A percentile compares a stretch with the other conserved stretches of the same genome.
Evolutionary conservation across 345 rosid species (phyloP).

Genomic region (Camelina neglecta): DNA sequence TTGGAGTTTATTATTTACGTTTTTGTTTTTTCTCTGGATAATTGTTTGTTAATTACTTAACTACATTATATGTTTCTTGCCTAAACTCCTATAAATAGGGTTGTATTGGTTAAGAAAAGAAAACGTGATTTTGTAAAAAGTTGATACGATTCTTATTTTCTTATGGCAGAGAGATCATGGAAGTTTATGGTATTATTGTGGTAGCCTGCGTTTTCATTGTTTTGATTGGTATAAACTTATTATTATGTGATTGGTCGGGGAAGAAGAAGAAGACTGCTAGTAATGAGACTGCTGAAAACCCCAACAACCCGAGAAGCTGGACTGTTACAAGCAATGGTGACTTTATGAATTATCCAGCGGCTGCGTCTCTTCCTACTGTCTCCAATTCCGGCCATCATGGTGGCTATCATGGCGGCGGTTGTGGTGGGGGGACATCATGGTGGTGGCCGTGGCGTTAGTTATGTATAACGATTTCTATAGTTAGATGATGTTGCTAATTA

Average conservation of each 20-base stretch:
- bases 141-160: constrained; percentile 13
- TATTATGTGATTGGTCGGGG: neutral
- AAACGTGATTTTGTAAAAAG: neutral
- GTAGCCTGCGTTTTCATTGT: neutral
- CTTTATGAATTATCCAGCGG: constrained; percentile 30
- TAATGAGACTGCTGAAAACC: constrained; percentile 17
- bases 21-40: no score
- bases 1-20: no score
- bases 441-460: constrained; percentile 25
- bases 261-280: neutral
- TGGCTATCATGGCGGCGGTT: neutral
- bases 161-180: constrained; percentile 34
- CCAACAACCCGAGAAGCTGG: constrained; percentile 24
- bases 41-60: no score
- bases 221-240: neutral
- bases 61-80: no score
- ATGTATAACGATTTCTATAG: neutral
- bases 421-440: neutral
- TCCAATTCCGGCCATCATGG: constrained; percentile 6
- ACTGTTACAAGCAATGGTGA: constrained; percentile 5
- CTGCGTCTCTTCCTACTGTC: constrained; percentile 37
- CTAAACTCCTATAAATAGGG: constrained; percentile 16
- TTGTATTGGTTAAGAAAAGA: constrained; percentile 11
- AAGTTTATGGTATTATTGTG: neutral
- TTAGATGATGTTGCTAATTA: neutral